Base-by-base conservation (phyloP, 2,329 filamentous ascomycete genomes). In the Hypocreales sp. region DNA sequence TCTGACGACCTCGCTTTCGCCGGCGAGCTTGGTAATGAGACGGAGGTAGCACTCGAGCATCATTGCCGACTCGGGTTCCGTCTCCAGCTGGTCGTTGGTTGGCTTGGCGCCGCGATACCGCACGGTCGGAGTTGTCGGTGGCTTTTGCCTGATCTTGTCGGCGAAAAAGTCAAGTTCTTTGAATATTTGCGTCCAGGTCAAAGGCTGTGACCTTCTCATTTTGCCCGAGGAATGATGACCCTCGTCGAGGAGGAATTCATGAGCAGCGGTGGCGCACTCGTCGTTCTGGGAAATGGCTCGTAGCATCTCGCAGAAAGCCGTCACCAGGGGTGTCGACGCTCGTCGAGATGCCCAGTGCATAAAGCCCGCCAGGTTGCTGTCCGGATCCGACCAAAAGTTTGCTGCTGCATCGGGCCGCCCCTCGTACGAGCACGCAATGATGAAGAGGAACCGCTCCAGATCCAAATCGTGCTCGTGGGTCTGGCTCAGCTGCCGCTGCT, bases 31-130 rank as follows among this genome's bases (percentile, higher is more conserved):
- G 4, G 82, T 72, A 40, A 93, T 79, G 5, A 98, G 65, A 17
- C 87, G 74, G 28, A 98, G 63, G 47, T 95, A 95, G 40, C 83
- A 87, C 46, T 94, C 84, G 16, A 98, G 64, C 82, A 98, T 94
- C 54, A 93, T 80, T n/a, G 79, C 76, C 22, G 82, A 92, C 50
- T 98, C 92, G 4, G 84, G 81, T 46, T 94, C 87, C 16, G 67
- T 64, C 47, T 92, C 84, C 33, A 82, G 73, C 33, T 78, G 67
- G 24, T 79, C 74, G 12, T 60, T 60, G 23, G 68, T 59, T 24
- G 69, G 58, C 47, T 81, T 77, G 25, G 67, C 64, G 29, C 64
- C 50, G 34, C 73, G 64, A 40, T 69, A 67, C 26, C 49, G 41
- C 20, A 44, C 38, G 7, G 48, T 41, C 20, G 52, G 50, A 8